These are phyloP conservation scores for Protea cynaroides DNA, from an alignment of 164 flowering plant genomes.

Conservation along the genomic window DNA sequence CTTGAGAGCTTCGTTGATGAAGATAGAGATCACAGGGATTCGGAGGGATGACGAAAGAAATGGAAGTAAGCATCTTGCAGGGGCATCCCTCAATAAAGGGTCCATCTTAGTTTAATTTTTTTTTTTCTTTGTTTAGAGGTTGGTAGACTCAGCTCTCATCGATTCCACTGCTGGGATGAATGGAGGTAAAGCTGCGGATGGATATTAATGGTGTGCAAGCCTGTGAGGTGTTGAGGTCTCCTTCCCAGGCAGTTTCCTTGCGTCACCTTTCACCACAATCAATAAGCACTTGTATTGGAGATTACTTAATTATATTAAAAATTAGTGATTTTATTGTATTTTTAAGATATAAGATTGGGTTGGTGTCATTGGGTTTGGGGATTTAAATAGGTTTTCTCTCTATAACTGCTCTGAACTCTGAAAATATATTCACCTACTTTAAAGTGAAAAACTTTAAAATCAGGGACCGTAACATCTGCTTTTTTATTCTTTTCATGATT, in stretches of 20 bases:
- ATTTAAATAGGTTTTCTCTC: too few species aligned
- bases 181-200: too few species aligned
- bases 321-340: neutral
- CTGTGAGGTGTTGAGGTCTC: too few species aligned
- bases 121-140: conserved; percentile 4
- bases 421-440: too few species aligned
- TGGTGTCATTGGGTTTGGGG: neutral
- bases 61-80: conserved; percentile 1
- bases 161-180: neutral
- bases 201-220: too few species aligned
- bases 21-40: conserved; percentile 17
- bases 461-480: too few species aligned
- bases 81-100: conserved; percentile 9
- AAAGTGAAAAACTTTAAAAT: too few species aligned
- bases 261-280: neutral
- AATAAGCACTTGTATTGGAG: neutral
- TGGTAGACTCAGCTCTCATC: neutral
- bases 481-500: too few species aligned
- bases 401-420: too few species aligned
- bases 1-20: neutral
- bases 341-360: neutral
- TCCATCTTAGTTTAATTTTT: neutral
- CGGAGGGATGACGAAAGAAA: conserved; percentile 9
- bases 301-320: too few species aligned
- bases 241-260: neutral